Percentiles rank a stretch among this genome's conserved stretches.
These are phyloP conservation scores for Alternaria novae-zelandiae DNA, from an alignment of 2,329 filamentous ascomycete genomes.

Conservation along the genomic window DNA sequence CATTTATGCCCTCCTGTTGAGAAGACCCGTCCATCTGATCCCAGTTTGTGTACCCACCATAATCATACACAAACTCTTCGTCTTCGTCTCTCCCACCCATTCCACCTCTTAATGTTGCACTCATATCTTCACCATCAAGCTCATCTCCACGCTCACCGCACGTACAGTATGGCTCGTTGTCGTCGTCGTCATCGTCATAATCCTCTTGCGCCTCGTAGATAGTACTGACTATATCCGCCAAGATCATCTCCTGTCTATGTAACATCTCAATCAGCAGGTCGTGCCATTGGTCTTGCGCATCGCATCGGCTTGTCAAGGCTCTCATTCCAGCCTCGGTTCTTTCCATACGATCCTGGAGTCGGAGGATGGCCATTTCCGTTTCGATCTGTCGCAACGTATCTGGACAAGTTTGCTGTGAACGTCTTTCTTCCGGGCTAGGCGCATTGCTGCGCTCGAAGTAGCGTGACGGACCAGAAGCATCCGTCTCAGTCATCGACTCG, in stretches of 20 bases:
- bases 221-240: not conserved
- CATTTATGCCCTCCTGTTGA: no score
- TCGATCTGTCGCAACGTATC: not conserved
- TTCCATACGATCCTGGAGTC: not conserved
- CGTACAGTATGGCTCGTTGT: not conserved
- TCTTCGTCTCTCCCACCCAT: conserved; percentile 9
- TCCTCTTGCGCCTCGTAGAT: not conserved
- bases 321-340: not conserved
- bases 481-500: not conserved
- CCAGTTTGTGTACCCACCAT: conserved; percentile 6
- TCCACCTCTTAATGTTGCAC: not conserved
- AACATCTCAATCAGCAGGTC: not conserved
- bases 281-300: not conserved
- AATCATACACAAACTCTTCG: conserved; percentile 7
- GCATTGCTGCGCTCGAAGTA: not conserved
- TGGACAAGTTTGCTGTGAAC: not conserved
- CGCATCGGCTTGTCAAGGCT: not conserved
- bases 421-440: not conserved
- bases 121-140: not conserved
- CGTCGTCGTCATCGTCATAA: not conserved
- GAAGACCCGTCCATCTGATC: not conserved
- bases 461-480: not conserved
- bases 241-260: not conserved
- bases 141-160: not conserved
- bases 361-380: not conserved